phyloP scores from a whole-genome alignment of 176 grass and related monocot species.

The Avena insularis region DNA sequence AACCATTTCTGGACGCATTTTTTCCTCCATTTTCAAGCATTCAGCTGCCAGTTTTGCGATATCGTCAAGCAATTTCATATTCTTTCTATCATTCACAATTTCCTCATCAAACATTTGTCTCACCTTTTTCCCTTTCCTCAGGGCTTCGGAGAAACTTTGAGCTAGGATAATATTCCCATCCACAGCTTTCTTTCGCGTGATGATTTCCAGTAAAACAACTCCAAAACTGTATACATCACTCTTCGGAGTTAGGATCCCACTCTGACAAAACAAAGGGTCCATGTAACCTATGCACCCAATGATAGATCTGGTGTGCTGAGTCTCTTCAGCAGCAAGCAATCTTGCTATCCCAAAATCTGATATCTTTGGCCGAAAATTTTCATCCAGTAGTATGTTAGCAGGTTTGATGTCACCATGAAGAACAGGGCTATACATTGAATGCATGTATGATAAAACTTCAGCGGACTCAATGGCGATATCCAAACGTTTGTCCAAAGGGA shows the following conservation, averaged over 20 bases:
- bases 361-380: background rate
- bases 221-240: conserved; percentile 34
- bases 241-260: conserved; percentile 17
- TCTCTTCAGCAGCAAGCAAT: background rate
- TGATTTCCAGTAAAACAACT: conserved; percentile 10
- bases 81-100: background rate
- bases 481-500: background rate
- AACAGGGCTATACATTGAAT: conserved; percentile 1
- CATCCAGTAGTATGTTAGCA: background rate
- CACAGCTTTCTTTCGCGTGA: background rate
- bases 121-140: background rate
- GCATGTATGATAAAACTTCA: conserved; percentile 2
- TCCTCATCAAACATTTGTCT: conserved; percentile 5
- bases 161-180: background rate
- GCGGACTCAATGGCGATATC: background rate
- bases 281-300: background rate
- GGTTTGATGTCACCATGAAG: conserved; percentile 20
- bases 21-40: background rate
- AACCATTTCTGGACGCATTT: conserved; percentile 23
- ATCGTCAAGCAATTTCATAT: conserved; percentile 6
- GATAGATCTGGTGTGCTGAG: background rate
- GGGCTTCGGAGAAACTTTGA: background rate
- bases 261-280: background rate
- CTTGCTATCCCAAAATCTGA: conserved; percentile 26
- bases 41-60: background rate